A percentile compares a stretch with the other conserved stretches of the same genome.
Conservation (phyloP, 2,329 filamentous ascomycete species). For the Cytospora piceae region DNA sequence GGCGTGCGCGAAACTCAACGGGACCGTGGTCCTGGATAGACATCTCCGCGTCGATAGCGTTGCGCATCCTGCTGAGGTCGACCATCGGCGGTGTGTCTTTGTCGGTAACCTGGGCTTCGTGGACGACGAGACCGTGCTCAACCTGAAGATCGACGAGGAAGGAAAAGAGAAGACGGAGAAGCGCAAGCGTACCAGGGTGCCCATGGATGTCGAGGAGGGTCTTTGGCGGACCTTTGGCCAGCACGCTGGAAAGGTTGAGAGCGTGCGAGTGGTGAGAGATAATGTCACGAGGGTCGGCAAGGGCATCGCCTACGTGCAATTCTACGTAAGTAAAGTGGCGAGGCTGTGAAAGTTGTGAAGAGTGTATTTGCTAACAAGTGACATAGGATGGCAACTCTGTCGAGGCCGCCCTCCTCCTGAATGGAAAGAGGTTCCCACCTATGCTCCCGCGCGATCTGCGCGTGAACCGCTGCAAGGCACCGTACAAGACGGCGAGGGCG, state of each 20-base stretch:
- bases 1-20: slow-evolving; percentile 79
- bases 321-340: slow-evolving; percentile 59
- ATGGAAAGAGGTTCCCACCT: slow-evolving; percentile 91
- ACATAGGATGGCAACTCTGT: slow-evolving; percentile 78
- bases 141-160: slow-evolving; percentile 66
- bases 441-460: slow-evolving; percentile 88
- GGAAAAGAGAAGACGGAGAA: slow-evolving; percentile 65
- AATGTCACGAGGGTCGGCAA: slow-evolving; percentile 91
- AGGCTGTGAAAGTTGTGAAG: background rate
- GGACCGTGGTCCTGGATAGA: slow-evolving; percentile 78
- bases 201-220: slow-evolving; percentile 89
- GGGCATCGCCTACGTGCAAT: slow-evolving; percentile 97
- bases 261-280: slow-evolving; percentile 89
- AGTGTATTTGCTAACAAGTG: slow-evolving; percentile 11
- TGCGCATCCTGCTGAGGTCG: slow-evolving; percentile 80
- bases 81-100: slow-evolving; percentile 90
- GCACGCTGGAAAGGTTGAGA: slow-evolving; percentile 80
- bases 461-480: slow-evolving; percentile 83
- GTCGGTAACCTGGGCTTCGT: slow-evolving; percentile 96
- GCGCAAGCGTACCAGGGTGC: slow-evolving; percentile 70
- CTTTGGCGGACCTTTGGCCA: slow-evolving; percentile 81
- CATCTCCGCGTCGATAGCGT: slow-evolving; percentile 91
- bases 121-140: slow-evolving; percentile 79
- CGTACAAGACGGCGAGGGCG: slow-evolving; percentile 60
- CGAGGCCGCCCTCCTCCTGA: slow-evolving; percentile 83